Conservation (phyloP, 257 asterid species). For the Craterostigma plantagineum region DNA sequence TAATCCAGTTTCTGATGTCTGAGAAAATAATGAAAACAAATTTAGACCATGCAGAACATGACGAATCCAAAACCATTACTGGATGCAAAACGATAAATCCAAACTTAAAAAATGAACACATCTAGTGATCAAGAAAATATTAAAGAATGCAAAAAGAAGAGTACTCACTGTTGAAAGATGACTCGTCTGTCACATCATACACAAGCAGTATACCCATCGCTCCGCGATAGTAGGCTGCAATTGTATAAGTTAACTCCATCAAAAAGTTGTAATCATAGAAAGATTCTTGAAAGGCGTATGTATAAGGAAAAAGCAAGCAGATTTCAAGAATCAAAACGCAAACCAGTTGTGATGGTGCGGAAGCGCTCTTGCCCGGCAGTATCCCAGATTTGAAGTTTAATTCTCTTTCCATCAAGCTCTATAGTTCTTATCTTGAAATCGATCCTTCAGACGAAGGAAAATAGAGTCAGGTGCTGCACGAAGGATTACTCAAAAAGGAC, state of each 20-base stretch:
- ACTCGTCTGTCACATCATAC: constrained; percentile 71
- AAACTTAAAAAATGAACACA: no score
- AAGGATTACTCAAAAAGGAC: neutral
- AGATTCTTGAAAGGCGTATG: no score
- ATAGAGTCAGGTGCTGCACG: neutral
- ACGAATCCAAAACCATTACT: neutral
- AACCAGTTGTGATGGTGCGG: constrained; percentile 74
- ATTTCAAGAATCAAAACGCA: neutral
- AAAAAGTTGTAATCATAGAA: neutral
- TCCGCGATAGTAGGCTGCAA: constrained; percentile 80
- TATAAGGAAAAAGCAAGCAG: neutral
- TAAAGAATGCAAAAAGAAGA: constrained; percentile 1
- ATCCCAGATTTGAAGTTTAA: constrained; percentile 75
- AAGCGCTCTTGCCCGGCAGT: constrained; percentile 90
- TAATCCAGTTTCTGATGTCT: constrained; percentile 79
- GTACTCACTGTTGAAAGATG: constrained; percentile 58
- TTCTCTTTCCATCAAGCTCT: constrained; percentile 56
- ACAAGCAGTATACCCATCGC: constrained; percentile 86
- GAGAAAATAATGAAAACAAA: constrained; percentile 7
- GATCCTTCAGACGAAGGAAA: constrained; percentile 24
- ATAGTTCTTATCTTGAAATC: constrained; percentile 82
- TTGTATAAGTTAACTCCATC: constrained; percentile 6
- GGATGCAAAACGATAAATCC: neutral
- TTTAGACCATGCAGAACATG: neutral
- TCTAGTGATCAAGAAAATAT: neutral